Conservation (phyloP, 208 protist species). For the Trypanosoma grayi region DNA sequence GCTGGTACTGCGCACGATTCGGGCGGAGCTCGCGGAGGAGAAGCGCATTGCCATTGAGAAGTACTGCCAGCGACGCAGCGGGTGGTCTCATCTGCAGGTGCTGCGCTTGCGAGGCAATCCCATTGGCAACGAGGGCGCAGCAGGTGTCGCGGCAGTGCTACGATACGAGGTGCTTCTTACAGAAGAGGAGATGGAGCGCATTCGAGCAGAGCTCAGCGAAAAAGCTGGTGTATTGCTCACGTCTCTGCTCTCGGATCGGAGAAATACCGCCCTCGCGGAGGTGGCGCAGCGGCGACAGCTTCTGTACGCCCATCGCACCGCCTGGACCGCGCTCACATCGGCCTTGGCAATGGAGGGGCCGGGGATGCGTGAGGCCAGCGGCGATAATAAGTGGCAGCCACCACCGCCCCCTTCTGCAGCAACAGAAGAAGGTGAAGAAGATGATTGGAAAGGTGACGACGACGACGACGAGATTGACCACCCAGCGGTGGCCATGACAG, state of each 20-base stretch:
- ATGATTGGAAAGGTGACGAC: constrained; percentile 26
- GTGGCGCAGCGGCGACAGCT: constrained; percentile 26
- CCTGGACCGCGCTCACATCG: neutral
- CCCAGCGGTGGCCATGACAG: constrained; percentile 19
- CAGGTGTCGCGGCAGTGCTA: constrained; percentile 37
- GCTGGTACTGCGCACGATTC: constrained; percentile 26
- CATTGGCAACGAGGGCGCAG: constrained; percentile 56
- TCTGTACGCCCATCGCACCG: neutral
- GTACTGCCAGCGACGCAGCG: constrained; percentile 65
- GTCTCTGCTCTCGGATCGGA: constrained; percentile 20
- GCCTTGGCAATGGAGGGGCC: neutral
- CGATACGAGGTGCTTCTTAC: constrained; percentile 53
- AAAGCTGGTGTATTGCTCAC: constrained; percentile 29
- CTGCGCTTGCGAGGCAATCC: constrained; percentile 68
- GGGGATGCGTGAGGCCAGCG: neutral
- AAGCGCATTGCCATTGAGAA: constrained; percentile 41
- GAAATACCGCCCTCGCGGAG: constrained; percentile 27
- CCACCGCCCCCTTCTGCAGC: constrained; percentile 4
- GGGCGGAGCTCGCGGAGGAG: constrained; percentile 35
- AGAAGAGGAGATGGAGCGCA: constrained; percentile 61
- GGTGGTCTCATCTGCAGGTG: constrained; percentile 72
- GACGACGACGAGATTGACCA: constrained; percentile 14
- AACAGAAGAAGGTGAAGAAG: constrained; percentile 15
- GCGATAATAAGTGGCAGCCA: constrained; percentile 14
- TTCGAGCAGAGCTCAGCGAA: constrained; percentile 30